Evolutionary conservation across 805 yeast genomes (phyloP).

Genomic region (Saccharomycopsis selenospora): DNA sequence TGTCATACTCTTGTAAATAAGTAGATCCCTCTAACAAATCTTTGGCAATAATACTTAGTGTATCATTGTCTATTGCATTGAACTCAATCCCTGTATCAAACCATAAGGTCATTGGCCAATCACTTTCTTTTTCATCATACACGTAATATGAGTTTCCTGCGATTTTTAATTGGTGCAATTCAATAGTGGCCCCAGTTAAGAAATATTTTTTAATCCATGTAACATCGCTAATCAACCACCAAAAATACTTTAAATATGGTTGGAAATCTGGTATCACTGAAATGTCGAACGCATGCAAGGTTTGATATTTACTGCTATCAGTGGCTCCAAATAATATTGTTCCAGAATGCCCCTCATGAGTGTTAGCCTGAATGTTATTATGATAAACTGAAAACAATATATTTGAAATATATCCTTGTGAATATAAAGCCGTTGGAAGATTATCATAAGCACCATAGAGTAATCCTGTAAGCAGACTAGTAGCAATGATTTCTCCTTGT

Average conservation of each 20-base stretch:
- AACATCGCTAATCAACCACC: not conserved
- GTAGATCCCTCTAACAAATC: slow-evolving; percentile 3
- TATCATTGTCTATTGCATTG: slow-evolving; percentile 1
- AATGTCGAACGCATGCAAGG: not conserved
- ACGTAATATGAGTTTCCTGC: too few species aligned
- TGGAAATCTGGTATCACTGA: not conserved
- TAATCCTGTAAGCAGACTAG: not conserved
- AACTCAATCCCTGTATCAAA: slow-evolving; percentile 2
- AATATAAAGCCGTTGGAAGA: not conserved
- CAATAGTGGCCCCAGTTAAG: not conserved
- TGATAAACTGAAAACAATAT: not conserved
- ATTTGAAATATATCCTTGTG: not conserved
- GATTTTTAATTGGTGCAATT: not conserved
- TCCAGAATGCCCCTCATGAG: not conserved
- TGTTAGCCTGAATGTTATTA: not conserved
- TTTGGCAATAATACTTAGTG: not conserved
- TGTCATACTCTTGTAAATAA: slow-evolving; percentile 2
- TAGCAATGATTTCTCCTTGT: not conserved
- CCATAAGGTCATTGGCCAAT: not conserved
- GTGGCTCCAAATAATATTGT: not conserved
- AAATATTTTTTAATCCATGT: not conserved
- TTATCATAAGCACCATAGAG: slow-evolving; percentile 3
- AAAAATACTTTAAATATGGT: not conserved
- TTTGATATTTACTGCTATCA: not conserved
- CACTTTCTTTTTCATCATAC: too few species aligned